Evolutionary conservation across 1,284 basidiomycete species (phyloP).

Genomic region (Volvariella surrecta): DNA sequence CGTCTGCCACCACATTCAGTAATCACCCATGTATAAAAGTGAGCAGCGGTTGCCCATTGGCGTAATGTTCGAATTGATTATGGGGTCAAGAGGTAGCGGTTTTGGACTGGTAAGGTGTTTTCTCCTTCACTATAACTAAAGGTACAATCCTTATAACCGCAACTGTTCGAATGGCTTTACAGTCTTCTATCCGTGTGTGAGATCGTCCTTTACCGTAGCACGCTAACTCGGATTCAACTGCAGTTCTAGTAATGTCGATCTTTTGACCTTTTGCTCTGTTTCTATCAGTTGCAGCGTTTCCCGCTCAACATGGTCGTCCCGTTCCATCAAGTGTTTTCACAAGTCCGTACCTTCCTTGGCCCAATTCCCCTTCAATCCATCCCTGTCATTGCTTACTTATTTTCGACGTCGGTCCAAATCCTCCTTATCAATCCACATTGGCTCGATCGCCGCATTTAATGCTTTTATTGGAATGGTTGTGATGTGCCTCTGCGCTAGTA

Average conservation of each 20-base stretch:
- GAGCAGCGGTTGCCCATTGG: constrained; percentile 57
- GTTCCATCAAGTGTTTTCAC: constrained; percentile 41
- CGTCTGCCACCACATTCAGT: constrained; percentile 1
- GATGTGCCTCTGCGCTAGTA: constrained; percentile 48
- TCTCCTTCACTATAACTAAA: not conserved
- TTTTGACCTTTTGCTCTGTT: constrained; percentile 51
- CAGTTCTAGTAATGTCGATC: constrained; percentile 45
- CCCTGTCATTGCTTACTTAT: constrained; percentile 48
- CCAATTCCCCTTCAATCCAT: constrained; percentile 23
- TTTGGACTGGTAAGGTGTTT: constrained; percentile 42
- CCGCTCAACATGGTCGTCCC: constrained; percentile 62
- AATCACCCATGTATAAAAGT: constrained; percentile 22
- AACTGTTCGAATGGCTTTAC: no score
- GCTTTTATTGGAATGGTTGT: constrained; percentile 48
- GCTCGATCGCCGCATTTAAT: constrained; percentile 48
- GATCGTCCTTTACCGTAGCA: no score
- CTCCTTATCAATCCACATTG: constrained; percentile 46
- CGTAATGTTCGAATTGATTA: constrained; percentile 56
- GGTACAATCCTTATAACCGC: no score
- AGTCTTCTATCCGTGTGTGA: not conserved
- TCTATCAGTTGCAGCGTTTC: constrained; percentile 59
- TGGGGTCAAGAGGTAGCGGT: constrained; percentile 54
- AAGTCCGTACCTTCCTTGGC: constrained; percentile 28
- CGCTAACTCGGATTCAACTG: no score
- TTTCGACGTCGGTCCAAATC: constrained; percentile 45